phyloP scores from a whole-genome alignment of 495 filamentous ascomycete genomes.

The Penicillium antarcticum region DNA sequence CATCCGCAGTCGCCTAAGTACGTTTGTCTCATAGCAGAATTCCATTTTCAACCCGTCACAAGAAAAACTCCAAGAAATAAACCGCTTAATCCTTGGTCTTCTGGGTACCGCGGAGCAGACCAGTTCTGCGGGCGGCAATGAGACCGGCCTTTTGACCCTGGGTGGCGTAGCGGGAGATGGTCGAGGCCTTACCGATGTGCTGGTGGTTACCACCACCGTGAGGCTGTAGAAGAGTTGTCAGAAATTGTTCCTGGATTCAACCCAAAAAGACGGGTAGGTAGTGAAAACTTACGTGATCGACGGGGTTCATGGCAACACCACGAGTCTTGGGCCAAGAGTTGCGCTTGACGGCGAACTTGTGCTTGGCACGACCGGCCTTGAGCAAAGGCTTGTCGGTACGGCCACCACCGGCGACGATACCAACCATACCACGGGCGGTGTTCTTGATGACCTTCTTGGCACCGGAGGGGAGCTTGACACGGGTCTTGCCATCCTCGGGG shows the following conservation, averaged over 20 bases:
- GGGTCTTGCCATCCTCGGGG: slow-evolving; percentile 97
- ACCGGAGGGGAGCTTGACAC: slow-evolving; percentile 97
- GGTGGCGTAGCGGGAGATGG: slow-evolving; percentile 94
- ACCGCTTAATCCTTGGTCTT: slow-evolving; percentile 84
- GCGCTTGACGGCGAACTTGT: slow-evolving; percentile 99
- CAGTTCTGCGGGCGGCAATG: slow-evolving; percentile 97
- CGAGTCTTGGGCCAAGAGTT: slow-evolving; percentile 99
- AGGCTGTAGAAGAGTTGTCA: slow-evolving; percentile 55
- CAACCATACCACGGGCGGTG: slow-evolving; percentile 94
- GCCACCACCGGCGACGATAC: slow-evolving; percentile 98
- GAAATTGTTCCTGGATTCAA: slow-evolving; percentile 3
- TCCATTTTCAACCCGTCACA: slow-evolving; percentile 51
- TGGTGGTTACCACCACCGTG: slow-evolving; percentile 99
- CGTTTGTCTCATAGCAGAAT: slow-evolving; percentile 50
- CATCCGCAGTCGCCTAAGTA: slow-evolving; percentile 50
- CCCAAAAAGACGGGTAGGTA: neutral
- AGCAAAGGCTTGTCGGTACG: slow-evolving; percentile 98
- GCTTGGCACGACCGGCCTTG: slow-evolving; percentile 97
- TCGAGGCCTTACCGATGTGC: slow-evolving; percentile 99
- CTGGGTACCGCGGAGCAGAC: slow-evolving; percentile 98
- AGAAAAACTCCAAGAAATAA: slow-evolving; percentile 43
- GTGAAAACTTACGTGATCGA: slow-evolving; percentile 76
- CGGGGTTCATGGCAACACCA: slow-evolving; percentile 99
- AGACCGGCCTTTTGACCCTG: slow-evolving; percentile 99
- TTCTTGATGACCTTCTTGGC: slow-evolving; percentile 98